Percentiles rank a stretch among this genome's conserved stretches.
These are phyloP conservation scores for Dunaliella primolecta DNA, from an alignment of 139 green algal genomes.

Conservation along the genomic window DNA sequence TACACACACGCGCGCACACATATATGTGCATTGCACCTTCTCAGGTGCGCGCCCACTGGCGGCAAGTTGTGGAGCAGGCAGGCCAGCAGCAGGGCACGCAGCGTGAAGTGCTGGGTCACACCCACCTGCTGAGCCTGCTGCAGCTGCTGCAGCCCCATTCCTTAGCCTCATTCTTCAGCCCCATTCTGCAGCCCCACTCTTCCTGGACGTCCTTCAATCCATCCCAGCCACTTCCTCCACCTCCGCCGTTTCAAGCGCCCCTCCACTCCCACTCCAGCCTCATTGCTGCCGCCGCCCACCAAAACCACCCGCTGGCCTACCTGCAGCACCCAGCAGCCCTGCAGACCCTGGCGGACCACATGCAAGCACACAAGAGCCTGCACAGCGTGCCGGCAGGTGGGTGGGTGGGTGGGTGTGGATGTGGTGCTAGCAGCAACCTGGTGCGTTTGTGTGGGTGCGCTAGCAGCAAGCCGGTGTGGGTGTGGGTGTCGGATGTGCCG, in stretches of 20 bases:
- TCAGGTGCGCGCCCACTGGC: background rate
- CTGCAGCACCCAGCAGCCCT: background rate
- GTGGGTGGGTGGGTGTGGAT: no score
- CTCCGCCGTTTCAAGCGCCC: no score
- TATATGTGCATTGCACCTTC: no score
- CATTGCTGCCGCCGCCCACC: background rate
- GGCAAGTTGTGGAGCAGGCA: background rate
- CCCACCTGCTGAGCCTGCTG: background rate
- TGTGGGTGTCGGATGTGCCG: no score
- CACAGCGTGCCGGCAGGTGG: background rate
- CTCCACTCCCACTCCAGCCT: no score
- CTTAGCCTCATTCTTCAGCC: no score
- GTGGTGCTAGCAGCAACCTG: no score
- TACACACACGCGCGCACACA: background rate
- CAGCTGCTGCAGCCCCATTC: background rate
- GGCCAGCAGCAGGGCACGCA: background rate
- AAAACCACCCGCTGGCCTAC: background rate
- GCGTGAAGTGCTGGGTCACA: background rate
- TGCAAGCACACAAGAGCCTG: background rate
- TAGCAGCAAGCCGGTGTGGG: no score
- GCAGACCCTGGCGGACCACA: background rate
- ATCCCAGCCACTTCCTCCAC: no score
- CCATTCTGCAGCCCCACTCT: no score
- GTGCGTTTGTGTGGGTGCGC: no score
- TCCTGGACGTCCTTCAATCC: no score